phyloP scores from a whole-genome alignment of 345 rosid species.

The Toxicodendron radicans region DNA sequence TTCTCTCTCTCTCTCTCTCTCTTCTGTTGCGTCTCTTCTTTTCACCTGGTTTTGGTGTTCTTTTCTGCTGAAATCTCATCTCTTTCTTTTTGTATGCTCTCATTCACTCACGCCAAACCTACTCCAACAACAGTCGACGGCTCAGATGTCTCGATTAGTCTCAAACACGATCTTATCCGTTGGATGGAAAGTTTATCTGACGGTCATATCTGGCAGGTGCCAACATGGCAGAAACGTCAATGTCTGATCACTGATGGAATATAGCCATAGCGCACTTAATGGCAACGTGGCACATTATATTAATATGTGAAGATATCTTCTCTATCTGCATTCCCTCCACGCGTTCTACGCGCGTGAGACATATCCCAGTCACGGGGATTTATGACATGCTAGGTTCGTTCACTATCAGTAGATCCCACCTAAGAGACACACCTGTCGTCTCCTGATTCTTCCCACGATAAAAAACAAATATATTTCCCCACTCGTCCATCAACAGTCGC shows the following conservation, averaged over 20 bases:
- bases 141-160: slow-evolving; percentile 25
- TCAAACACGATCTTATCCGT: slow-evolving; percentile 17
- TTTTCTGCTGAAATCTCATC: slow-evolving; percentile 22
- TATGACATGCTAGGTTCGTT: neutral
- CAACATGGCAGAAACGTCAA: slow-evolving; percentile 52
- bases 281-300: slow-evolving; percentile 32
- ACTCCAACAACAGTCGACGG: slow-evolving; percentile 35
- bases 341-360: slow-evolving; percentile 4
- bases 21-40: slow-evolving; percentile 9
- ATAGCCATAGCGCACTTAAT: slow-evolving; percentile 31
- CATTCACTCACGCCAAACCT: slow-evolving; percentile 20
- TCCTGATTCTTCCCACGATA: neutral
- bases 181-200: slow-evolving; percentile 12
- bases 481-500: neutral
- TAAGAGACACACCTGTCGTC: neutral
- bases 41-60: slow-evolving; percentile 14
- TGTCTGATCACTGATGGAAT: slow-evolving; percentile 43
- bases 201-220: slow-evolving; percentile 31
- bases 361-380: no score
- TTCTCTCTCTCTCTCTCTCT: slow-evolving; percentile 9
- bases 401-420: slow-evolving; percentile 1
- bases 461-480: neutral
- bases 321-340: neutral
- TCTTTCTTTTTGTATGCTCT: slow-evolving; percentile 15
- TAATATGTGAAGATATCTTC: neutral